phyloP scores from a whole-genome alignment of 192 early-diverging fungal species.

The Backusella liffmaniae region DNA sequence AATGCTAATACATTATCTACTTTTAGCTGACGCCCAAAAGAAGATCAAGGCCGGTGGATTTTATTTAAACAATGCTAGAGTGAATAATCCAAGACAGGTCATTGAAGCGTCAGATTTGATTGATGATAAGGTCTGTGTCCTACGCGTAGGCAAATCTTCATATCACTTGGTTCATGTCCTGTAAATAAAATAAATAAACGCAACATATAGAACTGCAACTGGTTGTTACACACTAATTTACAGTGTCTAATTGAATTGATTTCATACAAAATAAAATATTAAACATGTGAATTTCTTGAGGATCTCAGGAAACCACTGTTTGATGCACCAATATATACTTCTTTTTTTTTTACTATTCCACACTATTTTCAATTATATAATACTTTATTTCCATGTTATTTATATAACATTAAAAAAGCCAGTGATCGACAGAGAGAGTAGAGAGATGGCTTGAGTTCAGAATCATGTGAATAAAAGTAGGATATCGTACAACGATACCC shows the following conservation, averaged over 20 bases:
- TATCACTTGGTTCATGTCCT: conserved; percentile 57
- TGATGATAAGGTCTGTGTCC: conserved; percentile 61
- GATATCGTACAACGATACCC: not conserved
- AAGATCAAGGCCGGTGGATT: conserved; percentile 76
- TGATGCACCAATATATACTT: no score
- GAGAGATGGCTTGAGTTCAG: not conserved
- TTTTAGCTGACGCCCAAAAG: conserved; percentile 71
- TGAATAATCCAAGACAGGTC: conserved; percentile 40
- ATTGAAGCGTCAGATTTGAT: conserved; percentile 56
- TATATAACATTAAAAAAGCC: no score
- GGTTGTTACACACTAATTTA: not conserved
- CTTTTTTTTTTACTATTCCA: no score
- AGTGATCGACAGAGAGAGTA: no score
- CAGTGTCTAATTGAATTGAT: not conserved
- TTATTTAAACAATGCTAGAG: conserved; percentile 70
- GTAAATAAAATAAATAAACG: conserved; percentile 10
- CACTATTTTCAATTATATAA: no score
- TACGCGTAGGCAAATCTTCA: conserved; percentile 80
- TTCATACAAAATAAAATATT: not conserved
- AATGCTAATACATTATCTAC: not conserved
- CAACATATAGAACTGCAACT: no score
- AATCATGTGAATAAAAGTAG: not conserved
- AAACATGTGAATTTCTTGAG: not conserved
- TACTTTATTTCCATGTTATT: not conserved
- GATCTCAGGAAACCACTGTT: not conserved